Base-by-base conservation (phyloP, 192 early-diverging fungal species). In the Glomus cerebriforme region DNA sequence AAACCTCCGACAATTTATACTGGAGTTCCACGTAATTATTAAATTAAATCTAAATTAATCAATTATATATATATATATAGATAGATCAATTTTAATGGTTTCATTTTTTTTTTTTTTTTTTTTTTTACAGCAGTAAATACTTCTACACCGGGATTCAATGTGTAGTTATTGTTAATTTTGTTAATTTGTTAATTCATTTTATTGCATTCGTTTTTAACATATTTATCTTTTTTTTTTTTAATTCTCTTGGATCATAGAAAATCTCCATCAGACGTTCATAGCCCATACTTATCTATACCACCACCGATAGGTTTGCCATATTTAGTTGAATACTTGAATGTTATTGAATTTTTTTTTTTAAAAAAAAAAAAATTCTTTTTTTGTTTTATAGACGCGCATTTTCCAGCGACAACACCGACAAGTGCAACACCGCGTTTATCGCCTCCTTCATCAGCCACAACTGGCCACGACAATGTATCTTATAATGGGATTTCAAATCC, bases 211-310 rank as follows among this genome's bases (percentile, higher is more conserved):
- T n/a, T n/a, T n/a, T n/a, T n/a, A n/a, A n/a, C n/a, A n/a, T n/a
- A n/a, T n/a, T 8, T 32, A 29, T 35, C 15, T 39, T 2, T 0
- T 70, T 22, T 39, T 9, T 24, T 70, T 29, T 24, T 39, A 39
- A 39, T 39, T 7, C 7, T 63, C 1, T 63, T 63, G n/a, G 15
- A 27, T 63, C 27, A n/a, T n/a, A 78, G 77, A 17, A 78, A 78
- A 78, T 78, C 77, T 29, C 77, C 77, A 31, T 78, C 77, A 68
- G 77, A 78, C 32, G 66, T 69, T 1, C 37, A 68, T 78, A 78
- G 77, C 22, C 77, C 77, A 35, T 78, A 68, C 37, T 32, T 78
- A 37, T 10, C 63, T 32, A 78, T 78, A 15, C 77, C 64, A 26
- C 65, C 39, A 37, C 63, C 77, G 34, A 68, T 68, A 3, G 77